A percentile compares a stretch with the other conserved stretches of the same genome.
These are phyloP conservation scores for Aspergillus jensenii DNA, from an alignment of 2,329 filamentous ascomycete genomes.

Conservation along the genomic window DNA sequence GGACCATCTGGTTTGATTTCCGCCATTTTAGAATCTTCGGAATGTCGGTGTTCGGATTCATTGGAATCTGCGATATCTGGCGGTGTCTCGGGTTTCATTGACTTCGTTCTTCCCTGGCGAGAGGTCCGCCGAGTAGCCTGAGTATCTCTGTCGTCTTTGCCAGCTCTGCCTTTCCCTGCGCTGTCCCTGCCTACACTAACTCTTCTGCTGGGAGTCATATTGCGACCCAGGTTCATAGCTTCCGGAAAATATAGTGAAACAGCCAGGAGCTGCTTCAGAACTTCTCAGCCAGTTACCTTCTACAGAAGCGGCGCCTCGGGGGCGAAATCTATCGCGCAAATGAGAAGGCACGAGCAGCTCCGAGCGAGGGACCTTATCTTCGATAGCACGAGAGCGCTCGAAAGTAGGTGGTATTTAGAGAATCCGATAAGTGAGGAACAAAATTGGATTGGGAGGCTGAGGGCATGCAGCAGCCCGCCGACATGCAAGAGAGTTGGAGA, in stretches of 20 bases:
- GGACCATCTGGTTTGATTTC: no score
- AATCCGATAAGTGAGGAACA: not conserved
- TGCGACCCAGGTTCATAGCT: not conserved
- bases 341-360: not conserved
- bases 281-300: not conserved
- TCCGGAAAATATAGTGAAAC: not conserved
- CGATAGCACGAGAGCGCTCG: not conserved
- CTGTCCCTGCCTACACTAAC: not conserved
- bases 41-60: no score
- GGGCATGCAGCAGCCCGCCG: not conserved
- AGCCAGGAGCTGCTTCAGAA: not conserved
- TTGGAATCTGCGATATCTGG: no score
- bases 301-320: not conserved
- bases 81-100: no score
- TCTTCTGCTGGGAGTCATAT: not conserved
- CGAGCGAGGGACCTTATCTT: not conserved
- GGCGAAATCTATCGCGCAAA: not conserved
- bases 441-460: not conserved
- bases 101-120: no score
- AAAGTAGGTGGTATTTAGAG: not conserved
- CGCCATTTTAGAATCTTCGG: not conserved
- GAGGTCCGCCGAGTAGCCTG: not conserved
- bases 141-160: not conserved
- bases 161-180: not conserved
- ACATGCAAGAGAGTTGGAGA: not conserved